phyloP scores from a whole-genome alignment of 495 filamentous ascomycete genomes.

The Annulohypoxylon stygium region DNA sequence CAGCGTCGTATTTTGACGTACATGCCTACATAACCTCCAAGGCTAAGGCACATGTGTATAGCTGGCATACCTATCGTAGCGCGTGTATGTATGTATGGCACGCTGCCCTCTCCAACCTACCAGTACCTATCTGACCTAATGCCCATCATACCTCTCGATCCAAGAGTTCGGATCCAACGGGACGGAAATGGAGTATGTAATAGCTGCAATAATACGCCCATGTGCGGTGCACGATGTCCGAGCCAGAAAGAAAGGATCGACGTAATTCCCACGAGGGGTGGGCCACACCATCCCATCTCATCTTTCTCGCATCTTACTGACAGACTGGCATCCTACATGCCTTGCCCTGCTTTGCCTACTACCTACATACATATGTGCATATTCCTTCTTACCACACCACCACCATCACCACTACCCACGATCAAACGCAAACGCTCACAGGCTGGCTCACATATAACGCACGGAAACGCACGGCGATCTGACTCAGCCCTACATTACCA shows the following conservation, averaged over 20 bases:
- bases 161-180: conserved; percentile 36
- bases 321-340: no score
- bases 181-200: conserved; percentile 20
- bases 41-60: neutral
- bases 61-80: conserved; percentile 16
- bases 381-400: neutral
- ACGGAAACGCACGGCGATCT: conserved; percentile 28
- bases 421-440: neutral
- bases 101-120: conserved; percentile 9
- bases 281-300: neutral
- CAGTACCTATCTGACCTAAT: neutral
- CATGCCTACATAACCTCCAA: neutral
- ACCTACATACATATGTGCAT: neutral
- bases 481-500: conserved; percentile 47
- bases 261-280: conserved; percentile 11
- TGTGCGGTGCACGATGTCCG: neutral
- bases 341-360: neutral
- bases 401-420: neutral
- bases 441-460: neutral
- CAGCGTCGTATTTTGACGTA: neutral
- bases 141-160: conserved; percentile 18
- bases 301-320: neutral
- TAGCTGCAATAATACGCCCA: conserved; percentile 20
- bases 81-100: conserved; percentile 17
- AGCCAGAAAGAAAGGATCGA: neutral